Evolutionary conservation across 345 rosid species (phyloP), one percentile per base, ranked within the genome.

Genomic region (Raphanus sativus): DNA sequence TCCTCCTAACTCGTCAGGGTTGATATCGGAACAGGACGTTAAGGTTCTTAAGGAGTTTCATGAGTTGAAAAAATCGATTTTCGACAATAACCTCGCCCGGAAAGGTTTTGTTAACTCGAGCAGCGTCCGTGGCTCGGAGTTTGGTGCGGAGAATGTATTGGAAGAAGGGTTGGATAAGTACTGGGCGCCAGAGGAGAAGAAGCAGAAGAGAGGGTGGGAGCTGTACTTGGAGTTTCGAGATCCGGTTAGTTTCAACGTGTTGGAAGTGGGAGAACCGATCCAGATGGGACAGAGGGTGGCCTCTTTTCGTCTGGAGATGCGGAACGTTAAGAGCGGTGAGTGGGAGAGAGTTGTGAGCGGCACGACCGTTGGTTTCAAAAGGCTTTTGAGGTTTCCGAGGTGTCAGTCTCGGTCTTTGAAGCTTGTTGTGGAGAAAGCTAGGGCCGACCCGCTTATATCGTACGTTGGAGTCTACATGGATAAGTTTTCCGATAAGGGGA

Each of bases 1-100:
- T 5, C 97, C 97, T 4, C 97, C 97, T 12, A 92, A 87, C 77
- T 65, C 93, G n/a, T 88, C 83, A n/a, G 98, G 97, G 10, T 88
- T 92, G 64, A 87, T 94, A 70, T 89, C 97, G 3, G 84, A 83
- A 3, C 83, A 92, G 73, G 97, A 94, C 82, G 61, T 84, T 6
- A 77, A 79, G 80, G 93, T 87, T 69, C 97, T 94, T 60, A 67
- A 82, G 77, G 89, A 92, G 74, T 94, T 94, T 33, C 54, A 73
- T 4, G 77, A 84, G 24, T 81, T 92, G 26, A 87, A 83, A 45
- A 48, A 32, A 40, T 83, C 92, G 2, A 89, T 92, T 74, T 92
- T 92, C 79, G 73, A 92, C 1, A 28, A 82, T 21, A 94, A 92
- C 70, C 82, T 90, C 4, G 97, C 92, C 4, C 50, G 73, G 24